Base-by-base conservation (phyloP, 2,329 filamentous ascomycete genomes). In the Sphaerulina populicola region DNA sequence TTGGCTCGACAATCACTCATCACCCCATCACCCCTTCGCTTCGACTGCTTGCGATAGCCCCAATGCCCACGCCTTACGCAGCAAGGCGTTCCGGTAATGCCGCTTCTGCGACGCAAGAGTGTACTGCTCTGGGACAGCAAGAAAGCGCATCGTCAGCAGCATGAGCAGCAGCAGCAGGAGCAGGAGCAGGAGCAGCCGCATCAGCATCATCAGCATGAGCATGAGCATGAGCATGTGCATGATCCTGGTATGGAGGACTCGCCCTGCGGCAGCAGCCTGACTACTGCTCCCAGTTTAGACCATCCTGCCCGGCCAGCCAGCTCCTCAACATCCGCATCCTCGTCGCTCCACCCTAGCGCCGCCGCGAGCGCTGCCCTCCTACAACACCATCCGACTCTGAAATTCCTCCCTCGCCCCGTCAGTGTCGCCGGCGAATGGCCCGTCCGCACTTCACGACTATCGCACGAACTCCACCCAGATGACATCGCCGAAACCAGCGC, bases 61-160 rank as follows among this genome's bases (percentile, higher is more conserved):
- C 57, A 56, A 59, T 58, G 52, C 48, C 23, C 37, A 45, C 49
- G 44, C 53, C 56, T 31, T 29, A 35, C 44, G 38, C 49, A 29
- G 43, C 42, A 54, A 48, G 46, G 46, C 59, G 50, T 58, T 59
- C 58, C 60, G 62, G 62, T 55, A 55, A 67, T 67, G 65, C 65
- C 64, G 53, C 64, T 63, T 51, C 57, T 64, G 60, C 67, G 68
- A 54, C 71, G 72, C 51, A 67, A 69, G 55, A 73, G 70, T 57
- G 70, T 71, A 47, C 64, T 72, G 59, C 70, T 73, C 54, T 67
- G 62, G 33, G 54, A 47, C 27, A 18, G 51, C 40, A 53, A 47
- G 44, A 43, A 15, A 42, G 39, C 42, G 57, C 14, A 33, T 47
- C 49, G 43, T 41, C 37, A 15, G 11, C 37, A n/a, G 14, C 36